Conservation (phyloP, 208 protist species). For the Strigomonas oncopelti region DNA sequence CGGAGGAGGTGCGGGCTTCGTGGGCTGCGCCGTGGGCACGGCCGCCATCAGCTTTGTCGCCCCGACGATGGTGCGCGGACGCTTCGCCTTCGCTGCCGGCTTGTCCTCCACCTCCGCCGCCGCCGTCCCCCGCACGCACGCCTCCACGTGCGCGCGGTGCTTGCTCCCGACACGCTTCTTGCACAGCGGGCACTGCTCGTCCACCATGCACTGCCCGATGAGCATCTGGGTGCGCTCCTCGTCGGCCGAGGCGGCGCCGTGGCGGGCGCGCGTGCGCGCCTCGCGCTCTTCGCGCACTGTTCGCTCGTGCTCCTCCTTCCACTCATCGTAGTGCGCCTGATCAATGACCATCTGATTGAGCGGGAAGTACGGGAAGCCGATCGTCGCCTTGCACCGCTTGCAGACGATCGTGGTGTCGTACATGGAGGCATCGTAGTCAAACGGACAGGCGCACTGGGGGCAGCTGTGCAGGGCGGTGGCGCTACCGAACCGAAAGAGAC, state of each 20-base stretch:
- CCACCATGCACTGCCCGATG: conserved; percentile 57
- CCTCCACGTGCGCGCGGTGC: conserved; percentile 54
- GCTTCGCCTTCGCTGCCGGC: background rate
- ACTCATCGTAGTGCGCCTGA: conserved; percentile 52
- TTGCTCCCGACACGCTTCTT: conserved; percentile 36
- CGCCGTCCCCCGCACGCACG: conserved; percentile 24
- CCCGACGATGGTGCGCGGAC: background rate
- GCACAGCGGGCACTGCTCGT: conserved; percentile 72
- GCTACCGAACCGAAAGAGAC: conserved; percentile 74
- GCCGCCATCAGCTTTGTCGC: background rate
- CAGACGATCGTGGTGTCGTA: conserved; percentile 65
- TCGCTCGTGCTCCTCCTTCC: conserved; percentile 43
- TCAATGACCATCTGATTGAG: conserved; percentile 75
- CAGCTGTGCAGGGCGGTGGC: conserved; percentile 76
- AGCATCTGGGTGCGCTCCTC: conserved; percentile 40
- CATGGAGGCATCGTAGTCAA: conserved; percentile 78
- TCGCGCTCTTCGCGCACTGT: conserved; percentile 41
- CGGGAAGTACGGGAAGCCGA: conserved; percentile 85
- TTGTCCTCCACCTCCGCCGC: background rate
- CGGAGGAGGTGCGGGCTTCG: background rate
- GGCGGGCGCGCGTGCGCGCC: conserved; percentile 28
- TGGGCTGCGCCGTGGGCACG: background rate
- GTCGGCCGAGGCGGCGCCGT: conserved; percentile 7
- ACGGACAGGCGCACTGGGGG: conserved; percentile 65
- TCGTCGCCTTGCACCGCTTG: conserved; percentile 41